Evolutionary conservation across 768 basidiomycete genomes (phyloP).

Genomic region (Tylopilus sp.): DNA sequence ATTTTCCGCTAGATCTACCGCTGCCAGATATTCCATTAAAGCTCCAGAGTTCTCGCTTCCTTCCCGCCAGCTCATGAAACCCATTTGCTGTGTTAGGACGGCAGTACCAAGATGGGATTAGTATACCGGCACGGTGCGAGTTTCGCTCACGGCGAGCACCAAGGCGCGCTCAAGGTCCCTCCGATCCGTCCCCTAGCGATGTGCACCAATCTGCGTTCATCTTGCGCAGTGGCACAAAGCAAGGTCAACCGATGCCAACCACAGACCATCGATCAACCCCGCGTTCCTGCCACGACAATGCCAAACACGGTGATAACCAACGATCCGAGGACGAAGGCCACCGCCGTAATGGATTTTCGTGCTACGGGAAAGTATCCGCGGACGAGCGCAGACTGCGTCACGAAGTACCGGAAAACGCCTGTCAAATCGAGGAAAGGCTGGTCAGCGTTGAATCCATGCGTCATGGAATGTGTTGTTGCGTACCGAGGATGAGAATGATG

Average conservation of each 20-base stretch:
- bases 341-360: conserved; percentile 40
- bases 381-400: conserved; percentile 46
- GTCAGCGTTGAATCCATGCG: background rate
- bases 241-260: background rate
- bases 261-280: conserved; percentile 2
- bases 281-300: conserved; percentile 35
- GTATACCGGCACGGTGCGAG: background rate
- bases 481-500: conserved; percentile 46
- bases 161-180: background rate
- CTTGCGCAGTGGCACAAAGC: background rate
- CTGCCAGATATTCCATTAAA: too few species aligned
- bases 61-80: background rate
- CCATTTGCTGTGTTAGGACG: background rate
- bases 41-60: too few species aligned
- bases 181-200: background rate
- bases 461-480: conserved; percentile 1
- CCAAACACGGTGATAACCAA: conserved; percentile 44
- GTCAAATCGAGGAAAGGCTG: background rate
- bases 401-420: conserved; percentile 55
- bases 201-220: background rate
- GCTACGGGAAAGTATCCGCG: conserved; percentile 54
- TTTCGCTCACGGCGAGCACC: background rate
- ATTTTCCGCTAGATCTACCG: too few species aligned
- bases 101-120: background rate
- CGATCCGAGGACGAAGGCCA: conserved; percentile 38